A percentile compares a stretch with the other conserved stretches of the same genome.
Evolutionary conservation across 2,329 filamentous ascomycete species (phyloP).

Genomic region (Penicillium expansum): DNA sequence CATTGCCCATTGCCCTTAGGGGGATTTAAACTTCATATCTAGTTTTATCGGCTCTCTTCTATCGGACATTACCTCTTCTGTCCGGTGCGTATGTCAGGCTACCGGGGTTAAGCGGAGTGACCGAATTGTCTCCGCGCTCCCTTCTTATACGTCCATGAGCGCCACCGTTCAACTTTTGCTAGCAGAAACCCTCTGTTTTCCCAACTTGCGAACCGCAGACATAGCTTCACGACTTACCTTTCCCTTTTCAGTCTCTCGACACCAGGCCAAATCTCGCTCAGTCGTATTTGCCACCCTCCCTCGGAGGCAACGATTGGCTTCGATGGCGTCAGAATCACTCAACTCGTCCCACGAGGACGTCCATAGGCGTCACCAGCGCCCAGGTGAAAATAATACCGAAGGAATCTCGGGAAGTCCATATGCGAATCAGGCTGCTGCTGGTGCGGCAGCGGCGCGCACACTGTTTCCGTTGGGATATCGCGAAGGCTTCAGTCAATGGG

Average conservation of each 20-base stretch:
- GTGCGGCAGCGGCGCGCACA: slow-evolving; percentile 31
- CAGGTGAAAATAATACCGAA: slow-evolving; percentile 16
- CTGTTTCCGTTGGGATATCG: slow-evolving; percentile 86
- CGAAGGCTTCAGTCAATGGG: slow-evolving; percentile 89
- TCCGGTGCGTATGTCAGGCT: slow-evolving; percentile 11
- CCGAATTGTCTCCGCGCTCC: slow-evolving; percentile 22
- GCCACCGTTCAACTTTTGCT: slow-evolving; percentile 7
- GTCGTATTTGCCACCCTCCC: slow-evolving; percentile 15
- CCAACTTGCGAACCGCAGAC: neutral
- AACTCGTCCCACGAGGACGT: slow-evolving; percentile 32
- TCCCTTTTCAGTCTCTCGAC: neutral
- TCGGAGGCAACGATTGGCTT: slow-evolving; percentile 20
- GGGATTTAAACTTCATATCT: neutral
- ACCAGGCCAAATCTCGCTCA: neutral
- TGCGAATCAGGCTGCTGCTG: slow-evolving; percentile 31
- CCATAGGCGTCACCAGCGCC: slow-evolving; percentile 20
- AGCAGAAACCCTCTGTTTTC: slow-evolving; percentile 7
- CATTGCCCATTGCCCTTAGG: neutral
- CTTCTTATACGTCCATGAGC: slow-evolving; percentile 16
- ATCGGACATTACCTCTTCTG: neutral
- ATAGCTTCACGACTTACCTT: neutral
- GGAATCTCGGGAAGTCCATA: slow-evolving; percentile 25
- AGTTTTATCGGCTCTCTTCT: neutral
- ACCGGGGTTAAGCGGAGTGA: slow-evolving; percentile 26
- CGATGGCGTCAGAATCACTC: slow-evolving; percentile 40